phyloP scores from a whole-genome alignment of 768 basidiomycete genomes.

The Zangia roseola region DNA sequence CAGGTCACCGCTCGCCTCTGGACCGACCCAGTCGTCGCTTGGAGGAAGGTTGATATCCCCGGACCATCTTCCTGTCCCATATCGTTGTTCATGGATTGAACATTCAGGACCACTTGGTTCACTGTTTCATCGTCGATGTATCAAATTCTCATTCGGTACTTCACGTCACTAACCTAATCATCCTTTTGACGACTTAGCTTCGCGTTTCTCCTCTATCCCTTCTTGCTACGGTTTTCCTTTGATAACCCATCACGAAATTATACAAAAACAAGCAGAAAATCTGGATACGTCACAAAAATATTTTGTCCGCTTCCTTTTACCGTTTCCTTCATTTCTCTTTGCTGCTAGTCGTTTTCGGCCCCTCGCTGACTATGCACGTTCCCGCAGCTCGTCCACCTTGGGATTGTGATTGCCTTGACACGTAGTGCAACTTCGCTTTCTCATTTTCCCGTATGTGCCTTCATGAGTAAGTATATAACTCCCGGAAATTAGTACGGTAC shows the following conservation, averaged over 20 bases:
- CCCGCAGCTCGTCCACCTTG: slow-evolving; percentile 1
- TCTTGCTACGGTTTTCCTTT: slow-evolving; percentile 38
- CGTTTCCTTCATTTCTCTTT: slow-evolving; percentile 27
- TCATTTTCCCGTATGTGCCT: slow-evolving; percentile 20
- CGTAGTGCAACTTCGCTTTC: slow-evolving; percentile 22
- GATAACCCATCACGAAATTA: slow-evolving; percentile 32
- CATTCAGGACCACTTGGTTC: slow-evolving; percentile 26
- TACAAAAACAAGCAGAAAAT: slow-evolving; percentile 40
- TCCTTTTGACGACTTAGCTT: slow-evolving; percentile 37
- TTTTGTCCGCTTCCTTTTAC: slow-evolving; percentile 35
- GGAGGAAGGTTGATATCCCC: slow-evolving; percentile 31
- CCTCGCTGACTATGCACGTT: slow-evolving; percentile 4
- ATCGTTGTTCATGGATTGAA: slow-evolving; percentile 40
- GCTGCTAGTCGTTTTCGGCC: slow-evolving; percentile 17
- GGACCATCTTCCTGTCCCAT: slow-evolving; percentile 30
- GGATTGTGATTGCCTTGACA: slow-evolving; percentile 23
- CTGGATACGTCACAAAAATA: slow-evolving; percentile 51
- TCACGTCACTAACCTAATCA: slow-evolving; percentile 36
- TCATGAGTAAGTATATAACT: slow-evolving; percentile 46
- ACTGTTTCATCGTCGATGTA: slow-evolving; percentile 32
- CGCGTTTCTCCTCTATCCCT: slow-evolving; percentile 35
- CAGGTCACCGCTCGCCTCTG: slow-evolving; percentile 17
- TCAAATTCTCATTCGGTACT: slow-evolving; percentile 31
- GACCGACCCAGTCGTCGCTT: slow-evolving; percentile 24
- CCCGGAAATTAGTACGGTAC: slow-evolving; percentile 15